Evolutionary conservation across 352 stramenopile genomes (phyloP).

Genomic region (Elongisporangium anandrum): DNA sequence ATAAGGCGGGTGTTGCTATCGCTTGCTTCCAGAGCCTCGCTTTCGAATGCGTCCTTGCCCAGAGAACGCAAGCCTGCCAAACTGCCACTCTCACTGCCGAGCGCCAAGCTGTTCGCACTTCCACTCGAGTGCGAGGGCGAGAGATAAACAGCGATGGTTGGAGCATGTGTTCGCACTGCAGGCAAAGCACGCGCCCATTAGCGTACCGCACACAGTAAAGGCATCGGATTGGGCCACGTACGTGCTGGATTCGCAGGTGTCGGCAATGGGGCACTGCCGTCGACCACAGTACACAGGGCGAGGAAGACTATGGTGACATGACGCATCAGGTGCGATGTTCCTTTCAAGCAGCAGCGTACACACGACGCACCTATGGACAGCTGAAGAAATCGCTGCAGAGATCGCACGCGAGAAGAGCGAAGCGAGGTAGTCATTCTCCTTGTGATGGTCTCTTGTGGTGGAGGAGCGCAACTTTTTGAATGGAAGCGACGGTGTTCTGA

Average conservation of each 20-base stretch:
- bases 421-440: background rate
- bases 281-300: background rate
- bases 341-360: no score
- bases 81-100: background rate
- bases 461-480: no score
- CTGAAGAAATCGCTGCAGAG: background rate
- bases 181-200: background rate
- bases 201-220: background rate
- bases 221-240: background rate
- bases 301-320: background rate
- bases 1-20: background rate
- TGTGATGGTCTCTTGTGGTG: background rate
- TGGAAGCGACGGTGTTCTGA: no score
- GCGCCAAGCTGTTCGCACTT: no score
- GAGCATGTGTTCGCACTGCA: background rate
- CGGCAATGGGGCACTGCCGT: background rate
- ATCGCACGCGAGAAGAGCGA: background rate
- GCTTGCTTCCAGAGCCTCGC: background rate
- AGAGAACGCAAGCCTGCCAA: background rate
- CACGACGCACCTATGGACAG: background rate
- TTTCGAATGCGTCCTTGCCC: background rate
- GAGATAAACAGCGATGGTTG: no score
- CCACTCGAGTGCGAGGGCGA: no score
- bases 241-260: background rate
- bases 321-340: no score